These are phyloP conservation scores for Saxophila tyrrhenica DNA, from an alignment of 495 filamentous ascomycete genomes.

Conservation along the genomic window DNA sequence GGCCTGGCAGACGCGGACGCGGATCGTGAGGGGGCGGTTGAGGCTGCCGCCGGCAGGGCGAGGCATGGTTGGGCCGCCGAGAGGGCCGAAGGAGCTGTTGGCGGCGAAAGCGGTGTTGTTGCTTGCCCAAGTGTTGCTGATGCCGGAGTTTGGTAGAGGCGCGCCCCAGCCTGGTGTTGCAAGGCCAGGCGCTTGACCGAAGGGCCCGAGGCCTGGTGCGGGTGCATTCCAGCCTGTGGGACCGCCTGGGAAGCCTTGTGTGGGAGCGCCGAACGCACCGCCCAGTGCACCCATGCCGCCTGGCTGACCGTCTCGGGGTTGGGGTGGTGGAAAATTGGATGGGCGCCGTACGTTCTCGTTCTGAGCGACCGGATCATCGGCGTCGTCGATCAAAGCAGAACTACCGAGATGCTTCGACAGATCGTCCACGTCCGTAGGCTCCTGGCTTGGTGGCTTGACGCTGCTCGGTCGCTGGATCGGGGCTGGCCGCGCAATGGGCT, in stretches of 20 bases:
- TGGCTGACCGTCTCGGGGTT: neutral
- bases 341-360: conserved; percentile 24
- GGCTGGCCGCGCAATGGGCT: conserved; percentile 66
- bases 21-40: conserved; percentile 45
- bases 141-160: conserved; percentile 10
- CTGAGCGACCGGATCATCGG: conserved; percentile 42
- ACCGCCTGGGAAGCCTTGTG: conserved; percentile 13
- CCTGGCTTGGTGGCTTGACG: conserved; percentile 44
- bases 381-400: conserved; percentile 81
- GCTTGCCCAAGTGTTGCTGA: conserved; percentile 34
- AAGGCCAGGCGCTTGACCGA: conserved; percentile 12
- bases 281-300: conserved; percentile 9
- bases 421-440: conserved; percentile 52
- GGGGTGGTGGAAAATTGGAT: conserved; percentile 1
- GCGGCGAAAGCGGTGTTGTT: conserved; percentile 41
- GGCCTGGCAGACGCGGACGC: conserved; percentile 47
- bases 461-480: conserved; percentile 85
- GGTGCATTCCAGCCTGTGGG: conserved; percentile 22
- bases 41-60: conserved; percentile 15
- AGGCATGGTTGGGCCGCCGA: conserved; percentile 20
- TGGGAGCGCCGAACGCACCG: conserved; percentile 14
- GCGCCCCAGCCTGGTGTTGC: conserved; percentile 20
- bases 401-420: conserved; percentile 80
- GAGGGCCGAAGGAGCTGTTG: conserved; percentile 36
- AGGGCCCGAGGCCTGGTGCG: conserved; percentile 22